phyloP scores from a whole-genome alignment of 305 asterid species.

The Rubia tinctorum region DNA sequence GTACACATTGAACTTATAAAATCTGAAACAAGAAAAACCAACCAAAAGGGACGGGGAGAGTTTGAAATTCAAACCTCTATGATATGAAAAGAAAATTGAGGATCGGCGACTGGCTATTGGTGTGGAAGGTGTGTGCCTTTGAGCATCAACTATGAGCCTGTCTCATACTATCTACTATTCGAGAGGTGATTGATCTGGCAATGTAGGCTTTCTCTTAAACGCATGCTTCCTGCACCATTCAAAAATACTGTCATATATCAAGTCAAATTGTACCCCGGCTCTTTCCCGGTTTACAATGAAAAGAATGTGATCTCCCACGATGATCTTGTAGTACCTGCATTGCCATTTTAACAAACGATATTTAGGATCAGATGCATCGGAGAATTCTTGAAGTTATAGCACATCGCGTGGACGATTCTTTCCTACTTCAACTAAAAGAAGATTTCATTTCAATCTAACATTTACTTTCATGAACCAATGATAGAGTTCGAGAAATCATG shows the following conservation, averaged over 20 bases:
- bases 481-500: slow-evolving; percentile 8
- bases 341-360: neutral
- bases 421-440: too few species aligned
- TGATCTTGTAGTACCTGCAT: slow-evolving; percentile 82
- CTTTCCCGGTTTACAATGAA: slow-evolving; percentile 90
- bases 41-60: too few species aligned
- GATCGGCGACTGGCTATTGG: too few species aligned
- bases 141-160: slow-evolving; percentile 6
- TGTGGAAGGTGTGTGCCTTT: too few species aligned
- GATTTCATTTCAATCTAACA: neutral
- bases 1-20: too few species aligned
- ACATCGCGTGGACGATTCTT: too few species aligned
- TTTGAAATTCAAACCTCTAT: too few species aligned
- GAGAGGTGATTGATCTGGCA: slow-evolving; percentile 51
- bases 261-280: slow-evolving; percentile 84
- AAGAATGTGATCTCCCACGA: slow-evolving; percentile 93
- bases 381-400: too few species aligned
- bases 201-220: slow-evolving; percentile 55
- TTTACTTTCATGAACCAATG: neutral
- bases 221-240: slow-evolving; percentile 91
- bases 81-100: too few species aligned
- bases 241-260: slow-evolving; percentile 88
- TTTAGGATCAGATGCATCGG: neutral
- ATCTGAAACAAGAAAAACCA: too few species aligned
- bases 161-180: slow-evolving; percentile 5